Evolutionary conservation across 345 rosid genomes (phyloP).

Genomic region (Laguncularia racemosa): DNA sequence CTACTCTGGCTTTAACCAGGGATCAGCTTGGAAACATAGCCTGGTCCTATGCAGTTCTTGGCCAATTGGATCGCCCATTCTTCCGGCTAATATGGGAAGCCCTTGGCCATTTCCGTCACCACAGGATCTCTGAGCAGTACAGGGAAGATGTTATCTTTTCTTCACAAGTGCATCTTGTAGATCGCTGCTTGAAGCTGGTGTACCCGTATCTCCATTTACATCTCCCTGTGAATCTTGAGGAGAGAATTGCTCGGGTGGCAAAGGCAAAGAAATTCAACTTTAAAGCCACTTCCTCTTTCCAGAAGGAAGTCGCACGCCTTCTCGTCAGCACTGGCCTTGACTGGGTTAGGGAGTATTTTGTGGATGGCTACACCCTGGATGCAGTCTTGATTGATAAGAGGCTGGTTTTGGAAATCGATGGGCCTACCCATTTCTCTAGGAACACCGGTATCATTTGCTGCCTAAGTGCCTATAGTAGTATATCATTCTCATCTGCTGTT

Average conservation of each 20-base stretch:
- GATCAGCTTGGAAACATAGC: conserved; percentile 91
- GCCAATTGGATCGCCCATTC: conserved; percentile 54
- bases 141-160: conserved; percentile 88
- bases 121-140: conserved; percentile 78
- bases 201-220: conserved; percentile 68
- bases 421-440: conserved; percentile 92
- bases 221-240: conserved; percentile 47
- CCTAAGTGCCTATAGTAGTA: neutral
- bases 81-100: conserved; percentile 63
- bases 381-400: conserved; percentile 74
- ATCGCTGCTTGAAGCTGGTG: conserved; percentile 79
- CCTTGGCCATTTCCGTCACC: conserved; percentile 53
- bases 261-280: conserved; percentile 80
- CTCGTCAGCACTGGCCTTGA: conserved; percentile 82
- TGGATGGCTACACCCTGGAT: conserved; percentile 76
- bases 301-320: conserved; percentile 84
- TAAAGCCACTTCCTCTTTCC: conserved; percentile 80
- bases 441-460: conserved; percentile 43
- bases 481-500: neutral
- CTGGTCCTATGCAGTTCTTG: conserved; percentile 96
- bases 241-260: conserved; percentile 55
- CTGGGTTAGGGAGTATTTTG: conserved; percentile 64
- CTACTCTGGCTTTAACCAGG: conserved; percentile 52
- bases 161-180: conserved; percentile 78
- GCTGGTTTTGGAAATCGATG: conserved; percentile 88